These are phyloP conservation scores for Priceomyces carsonii DNA, from an alignment of 805 yeast species.

Conservation along the genomic window DNA sequence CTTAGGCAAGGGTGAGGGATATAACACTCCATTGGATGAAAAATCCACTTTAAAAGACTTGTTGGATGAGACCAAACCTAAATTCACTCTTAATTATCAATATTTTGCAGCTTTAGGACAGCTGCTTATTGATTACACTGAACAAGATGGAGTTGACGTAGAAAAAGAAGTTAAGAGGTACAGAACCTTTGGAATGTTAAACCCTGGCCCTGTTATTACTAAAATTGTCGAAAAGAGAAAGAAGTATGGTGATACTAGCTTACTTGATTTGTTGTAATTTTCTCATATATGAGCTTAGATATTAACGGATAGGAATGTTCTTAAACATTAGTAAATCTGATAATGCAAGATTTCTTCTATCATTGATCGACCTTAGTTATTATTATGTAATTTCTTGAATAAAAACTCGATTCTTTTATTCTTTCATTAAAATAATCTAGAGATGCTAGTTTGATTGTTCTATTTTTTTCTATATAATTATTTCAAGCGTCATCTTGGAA, in stretches of 20 bases:
- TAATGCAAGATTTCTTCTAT: too few relatives aligned
- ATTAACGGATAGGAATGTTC: too few relatives aligned
- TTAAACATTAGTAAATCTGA: too few relatives aligned
- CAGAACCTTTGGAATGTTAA: constrained; percentile 66
- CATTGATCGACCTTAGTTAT: too few relatives aligned
- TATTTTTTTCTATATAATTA: too few relatives aligned
- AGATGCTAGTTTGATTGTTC: too few relatives aligned
- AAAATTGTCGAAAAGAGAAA: constrained; percentile 43
- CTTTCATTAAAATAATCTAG: too few relatives aligned
- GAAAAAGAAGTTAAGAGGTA: constrained; percentile 55
- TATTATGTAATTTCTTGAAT: too few relatives aligned
- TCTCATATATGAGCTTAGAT: too few relatives aligned
- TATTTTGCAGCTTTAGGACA: constrained; percentile 54
- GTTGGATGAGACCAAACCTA: constrained; percentile 32
- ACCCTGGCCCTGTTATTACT: constrained; percentile 42
- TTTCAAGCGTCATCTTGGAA: too few relatives aligned
- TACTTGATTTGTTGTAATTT: constrained; percentile 2
- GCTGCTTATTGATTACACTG: constrained; percentile 41
- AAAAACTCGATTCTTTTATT: too few relatives aligned
- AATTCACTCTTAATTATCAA: constrained; percentile 57
- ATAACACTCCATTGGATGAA: constrained; percentile 52
- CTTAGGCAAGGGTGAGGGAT: constrained; percentile 84
- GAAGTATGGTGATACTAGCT: constrained; percentile 22
- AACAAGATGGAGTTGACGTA: constrained; percentile 41
- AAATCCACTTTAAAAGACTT: constrained; percentile 39